Evolutionary conservation across 352 stramenopile genomes (phyloP), one percentile per base, ranked within the genome.

Genomic region (Phytophthora quininea): DNA sequence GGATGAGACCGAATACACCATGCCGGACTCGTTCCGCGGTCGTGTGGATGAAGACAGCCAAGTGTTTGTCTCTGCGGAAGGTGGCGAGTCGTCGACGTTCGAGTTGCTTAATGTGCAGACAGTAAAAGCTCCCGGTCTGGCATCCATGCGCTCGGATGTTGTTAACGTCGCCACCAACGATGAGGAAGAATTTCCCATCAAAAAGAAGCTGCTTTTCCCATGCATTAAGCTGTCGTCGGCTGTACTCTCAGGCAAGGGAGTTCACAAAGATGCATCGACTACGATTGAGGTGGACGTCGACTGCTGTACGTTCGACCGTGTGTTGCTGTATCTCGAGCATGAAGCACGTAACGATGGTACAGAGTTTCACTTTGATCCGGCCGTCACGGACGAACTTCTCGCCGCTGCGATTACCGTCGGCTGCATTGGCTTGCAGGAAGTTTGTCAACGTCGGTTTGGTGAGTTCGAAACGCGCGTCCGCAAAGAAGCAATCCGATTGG

Each of bases 171-270:
- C 82, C 2, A 96, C 86, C 9, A 93, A 71, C 51, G 91, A 97
- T 54, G 88, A 93, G 24, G 91, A 97, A 53, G 84, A 91, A 67
- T 97, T 97, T 54, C 89, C 89, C 0, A 89, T 97, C 47, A 92
- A 94, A 73, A 93, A 95, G 67, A 94, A 92, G 60, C 73, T 97
- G 9, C 72, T 97, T 6, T 95, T 92, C 59, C 89, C 89, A 55
- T 97, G 91, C 54, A 95, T 97, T 61, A 89, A 87, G 47, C 79
- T 97, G 8, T 95, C 89, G 51, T 91, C 77, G 0, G 89, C 87
- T 11, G 90, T 95, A 35, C 70, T 95, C 30, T 83, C 89, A 0
- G 90, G 90, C 11, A 78, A 74, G 19, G 84, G 81, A 32, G 76
- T 95, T 10, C 85, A 93, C 69, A 93, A 90, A 38, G 80, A 91